Evolutionary conservation across 2,329 filamentous ascomycete genomes (phyloP), one percentile per base, ranked within the genome.

Genomic region (Ophiostoma himal-ulmi): DNA sequence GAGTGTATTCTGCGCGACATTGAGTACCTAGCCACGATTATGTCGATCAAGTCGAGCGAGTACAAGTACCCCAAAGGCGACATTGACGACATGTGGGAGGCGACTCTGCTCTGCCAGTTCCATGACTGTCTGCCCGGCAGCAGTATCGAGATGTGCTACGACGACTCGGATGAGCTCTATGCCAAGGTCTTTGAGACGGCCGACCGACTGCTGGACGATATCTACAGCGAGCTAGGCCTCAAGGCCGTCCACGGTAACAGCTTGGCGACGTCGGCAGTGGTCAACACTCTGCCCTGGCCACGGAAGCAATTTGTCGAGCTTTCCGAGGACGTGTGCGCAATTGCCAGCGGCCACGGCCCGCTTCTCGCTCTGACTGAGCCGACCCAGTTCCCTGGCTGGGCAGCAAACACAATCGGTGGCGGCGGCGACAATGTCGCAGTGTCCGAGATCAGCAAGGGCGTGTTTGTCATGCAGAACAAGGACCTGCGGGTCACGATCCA

Each of bases 21-120:
- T 70, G 95, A 99, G 79, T 89, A 92, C 74, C 83, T 98, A 48
- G 92, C 94, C 8, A 96, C 95, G 0, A 81, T 96, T 74, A 93
- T 93, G 5, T 95, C 91, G 2, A 81, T 98, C 73, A 88, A 88
- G 75, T 83, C 89, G 72, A 83, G 83, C 39, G 36, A 44, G 7
- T 98, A 97, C 82, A 91, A 90, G 76, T 99, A 98, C 78, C 95
- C 95, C 11, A 97, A 96, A 80, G 88, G 91, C 77, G 88, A 95
- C n/a, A 89, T 99, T 70, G 95, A 99, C 77, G 86, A 90, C 71
- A 96, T 99, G 89, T 99, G 95, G 95, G 94, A 98, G 82, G 85
- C 86, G 70, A 90, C 94, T 3, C 84, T 98, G 34, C 86, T 98
- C 36, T 98, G 94, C 75, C 95, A 99, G 77, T 99, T 99, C 84